Base-by-base conservation (phyloP, 441 rosid species). In the Populus tomentosa region DNA sequence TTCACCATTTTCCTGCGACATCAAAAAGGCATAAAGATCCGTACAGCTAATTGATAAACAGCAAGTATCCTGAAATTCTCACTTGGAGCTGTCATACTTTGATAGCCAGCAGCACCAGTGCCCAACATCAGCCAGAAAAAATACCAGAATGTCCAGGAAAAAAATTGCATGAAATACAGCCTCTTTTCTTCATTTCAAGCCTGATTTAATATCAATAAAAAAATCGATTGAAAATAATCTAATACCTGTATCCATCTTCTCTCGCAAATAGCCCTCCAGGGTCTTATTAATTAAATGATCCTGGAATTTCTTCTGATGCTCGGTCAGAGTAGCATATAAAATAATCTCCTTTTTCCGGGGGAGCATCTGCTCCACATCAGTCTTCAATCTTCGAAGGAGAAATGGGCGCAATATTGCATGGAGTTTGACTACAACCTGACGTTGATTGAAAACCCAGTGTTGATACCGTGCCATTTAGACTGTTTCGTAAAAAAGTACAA, bases 401-500 rank as follows among this genome's bases (percentile, higher is more conserved):
- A 97, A 97, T 10, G 99, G 99, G 16, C 98, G 97, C 81, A 97
- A 83, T 77, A 97, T 97, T 77, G 88, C 88, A 86, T 97, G 99
- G 70, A 97, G 98, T 84, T 97, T 97, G 20, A 92, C 91, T 33
- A 97, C 95, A 80, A 92, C 93, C 99, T 97, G 87, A 62, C 81
- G 26, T 71, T 67, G 73, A 87, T 65, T 6, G 71, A 73, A 78
- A 40, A 56, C 23, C 62, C 62, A 20, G 62, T 56, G n/a, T 56
- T 7, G 69, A 26, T 53, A 32, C 24, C 23, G 73, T 62, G 3
- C 30, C 78, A 78, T 69, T 20, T 61, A 68, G 32, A 70, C 66
- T 10, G 24, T 6, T 11, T 16, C 2, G 23, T 7, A 63, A 30
- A 71, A 38, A 68, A 40, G 70, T 24, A 73, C 69, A 67, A 32